Percentiles rank a stretch among this genome's conserved stretches.
Evolutionary conservation across 2,329 filamentous ascomycete genomes (phyloP).

Genomic region (Trichoderma sp.): DNA sequence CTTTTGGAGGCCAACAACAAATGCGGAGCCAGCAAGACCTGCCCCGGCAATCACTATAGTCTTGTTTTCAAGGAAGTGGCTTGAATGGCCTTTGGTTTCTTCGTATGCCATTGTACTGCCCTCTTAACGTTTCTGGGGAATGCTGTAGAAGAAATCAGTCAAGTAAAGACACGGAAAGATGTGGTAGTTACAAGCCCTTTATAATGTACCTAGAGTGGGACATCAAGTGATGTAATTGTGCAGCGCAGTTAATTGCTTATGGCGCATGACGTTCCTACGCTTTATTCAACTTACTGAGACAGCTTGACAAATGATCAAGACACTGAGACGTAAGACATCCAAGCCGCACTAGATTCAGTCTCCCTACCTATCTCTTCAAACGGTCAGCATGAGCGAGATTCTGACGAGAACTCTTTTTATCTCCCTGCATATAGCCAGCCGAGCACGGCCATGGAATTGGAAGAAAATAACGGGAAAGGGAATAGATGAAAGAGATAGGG

Average conservation of each 20-base stretch:
- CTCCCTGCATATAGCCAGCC: conserved; percentile 1
- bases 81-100: conserved; percentile 31
- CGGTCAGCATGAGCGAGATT: background rate
- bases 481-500: background rate
- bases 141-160: background rate
- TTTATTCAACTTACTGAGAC: background rate
- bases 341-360: background rate
- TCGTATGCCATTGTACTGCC: background rate
- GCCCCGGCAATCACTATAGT: conserved; percentile 46
- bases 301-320: background rate
- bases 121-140: background rate
- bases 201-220: background rate
- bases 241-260: background rate
- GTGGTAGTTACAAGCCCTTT: background rate
- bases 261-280: background rate
- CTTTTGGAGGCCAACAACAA: conserved; percentile 43
- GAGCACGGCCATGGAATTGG: background rate
- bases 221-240: background rate
- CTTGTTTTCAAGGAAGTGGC: conserved; percentile 40
- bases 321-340: background rate
- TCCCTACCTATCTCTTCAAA: conserved; percentile 17
- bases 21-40: conserved; percentile 46
- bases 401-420: background rate
- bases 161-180: background rate
- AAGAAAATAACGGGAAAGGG: background rate